Percentiles rank a stretch among this genome's conserved stretches.
These are phyloP conservation scores for Colletotrichum neosansevieriae DNA, from an alignment of 2,329 filamentous ascomycete genomes.

Conservation along the genomic window DNA sequence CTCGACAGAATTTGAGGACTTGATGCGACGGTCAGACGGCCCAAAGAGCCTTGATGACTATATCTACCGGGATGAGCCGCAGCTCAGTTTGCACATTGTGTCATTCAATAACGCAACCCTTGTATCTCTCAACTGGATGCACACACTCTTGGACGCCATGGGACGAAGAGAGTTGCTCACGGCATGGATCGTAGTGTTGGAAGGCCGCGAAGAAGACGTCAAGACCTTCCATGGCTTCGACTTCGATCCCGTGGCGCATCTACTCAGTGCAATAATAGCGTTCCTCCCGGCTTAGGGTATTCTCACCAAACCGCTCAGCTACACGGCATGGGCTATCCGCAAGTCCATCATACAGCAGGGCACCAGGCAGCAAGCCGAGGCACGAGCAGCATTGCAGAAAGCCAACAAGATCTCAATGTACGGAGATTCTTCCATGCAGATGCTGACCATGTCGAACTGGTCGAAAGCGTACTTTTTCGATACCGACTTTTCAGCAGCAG, in stretches of 20 bases:
- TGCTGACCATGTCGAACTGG: slow-evolving; percentile 54
- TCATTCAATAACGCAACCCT: slow-evolving; percentile 54
- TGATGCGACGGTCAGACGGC: background rate
- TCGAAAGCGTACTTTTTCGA: slow-evolving; percentile 50
- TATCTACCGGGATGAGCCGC: slow-evolving; percentile 56
- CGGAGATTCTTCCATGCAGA: slow-evolving; percentile 46
- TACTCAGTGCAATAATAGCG: background rate
- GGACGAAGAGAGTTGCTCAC: background rate
- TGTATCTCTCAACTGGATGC: background rate
- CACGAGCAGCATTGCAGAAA: slow-evolving; percentile 21
- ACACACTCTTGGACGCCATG: background rate
- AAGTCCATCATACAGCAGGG: slow-evolving; percentile 49
- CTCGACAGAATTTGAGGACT: background rate
- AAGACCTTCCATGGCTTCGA: background rate
- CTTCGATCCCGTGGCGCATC: background rate
- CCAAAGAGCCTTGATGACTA: slow-evolving; percentile 52
- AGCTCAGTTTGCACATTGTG: slow-evolving; percentile 60
- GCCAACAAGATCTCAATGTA: slow-evolving; percentile 40
- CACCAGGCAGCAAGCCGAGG: slow-evolving; percentile 48
- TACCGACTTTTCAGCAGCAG: slow-evolving; percentile 51
- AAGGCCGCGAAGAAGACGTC: background rate
- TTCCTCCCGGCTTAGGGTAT: slow-evolving; percentile 38
- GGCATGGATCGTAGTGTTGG: background rate
- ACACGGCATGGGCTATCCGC: slow-evolving; percentile 47
- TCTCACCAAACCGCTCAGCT: slow-evolving; percentile 42